phyloP scores from a whole-genome alignment of 352 stramenopile species.

The Phytophthora brassicae region DNA sequence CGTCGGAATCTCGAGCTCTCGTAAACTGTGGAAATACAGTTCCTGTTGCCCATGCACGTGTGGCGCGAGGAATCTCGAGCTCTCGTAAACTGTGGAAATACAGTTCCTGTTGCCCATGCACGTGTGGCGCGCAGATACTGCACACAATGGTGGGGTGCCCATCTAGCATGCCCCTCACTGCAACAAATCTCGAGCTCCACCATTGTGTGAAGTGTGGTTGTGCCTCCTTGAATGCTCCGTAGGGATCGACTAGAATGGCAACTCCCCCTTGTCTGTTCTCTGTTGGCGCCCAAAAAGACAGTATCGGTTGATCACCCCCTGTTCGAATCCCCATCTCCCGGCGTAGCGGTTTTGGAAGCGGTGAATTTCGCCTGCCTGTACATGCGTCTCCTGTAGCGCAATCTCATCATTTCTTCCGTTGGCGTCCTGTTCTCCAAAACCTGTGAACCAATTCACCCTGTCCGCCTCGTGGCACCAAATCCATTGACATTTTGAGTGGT shows the following conservation, averaged over 20 bases:
- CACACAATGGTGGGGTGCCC: background rate
- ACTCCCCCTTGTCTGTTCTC: background rate
- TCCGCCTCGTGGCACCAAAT: background rate
- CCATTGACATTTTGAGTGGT: conserved; percentile 6
- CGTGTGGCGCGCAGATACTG: background rate
- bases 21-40: too few species aligned
- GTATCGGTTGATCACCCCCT: background rate
- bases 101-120: too few species aligned
- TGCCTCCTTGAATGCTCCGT: background rate
- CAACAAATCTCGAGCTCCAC: background rate
- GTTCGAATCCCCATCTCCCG: background rate
- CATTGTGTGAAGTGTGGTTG: background rate
- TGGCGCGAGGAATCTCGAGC: too few species aligned
- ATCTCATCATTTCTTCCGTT: background rate
- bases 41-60: too few species aligned
- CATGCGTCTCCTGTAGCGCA: background rate
- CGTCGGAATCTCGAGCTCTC: too few species aligned
- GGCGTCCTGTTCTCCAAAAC: background rate
- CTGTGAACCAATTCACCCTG: background rate
- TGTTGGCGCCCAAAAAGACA: background rate
- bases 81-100: too few species aligned
- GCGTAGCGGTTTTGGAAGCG: background rate
- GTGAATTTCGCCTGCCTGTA: background rate
- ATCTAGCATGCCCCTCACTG: background rate
- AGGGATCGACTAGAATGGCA: background rate